Evolutionary conservation across 2,329 filamentous ascomycete genomes (phyloP).

Genomic region (Ceratocystis harringtonii): DNA sequence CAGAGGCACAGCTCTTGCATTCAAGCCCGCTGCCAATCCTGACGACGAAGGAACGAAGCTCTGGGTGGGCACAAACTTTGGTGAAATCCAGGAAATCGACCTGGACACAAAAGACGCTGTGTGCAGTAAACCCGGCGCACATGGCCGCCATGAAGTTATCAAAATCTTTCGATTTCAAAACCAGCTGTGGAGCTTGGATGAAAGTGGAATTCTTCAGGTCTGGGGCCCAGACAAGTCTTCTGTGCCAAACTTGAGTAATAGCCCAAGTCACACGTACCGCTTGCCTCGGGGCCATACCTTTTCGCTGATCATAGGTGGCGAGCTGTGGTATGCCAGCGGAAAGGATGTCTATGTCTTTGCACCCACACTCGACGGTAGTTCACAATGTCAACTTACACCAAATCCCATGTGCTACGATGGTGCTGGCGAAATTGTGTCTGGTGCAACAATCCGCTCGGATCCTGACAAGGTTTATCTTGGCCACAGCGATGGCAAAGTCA

Average conservation of each 20-base stretch:
- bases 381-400: constrained; percentile 60
- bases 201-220: constrained; percentile 69
- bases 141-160: constrained; percentile 63
- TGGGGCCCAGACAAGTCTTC: constrained; percentile 66
- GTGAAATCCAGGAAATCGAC: constrained; percentile 82
- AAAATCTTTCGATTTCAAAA: constrained; percentile 76
- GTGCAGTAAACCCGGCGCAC: constrained; percentile 52
- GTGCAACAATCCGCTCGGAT: constrained; percentile 57
- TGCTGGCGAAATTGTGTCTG: constrained; percentile 76
- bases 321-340: constrained; percentile 76
- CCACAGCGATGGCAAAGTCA: constrained; percentile 85
- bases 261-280: constrained; percentile 58
- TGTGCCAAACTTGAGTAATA: constrained; percentile 57
- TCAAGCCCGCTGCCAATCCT: constrained; percentile 66
- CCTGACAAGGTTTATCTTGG: constrained; percentile 76
- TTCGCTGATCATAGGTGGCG: constrained; percentile 70
- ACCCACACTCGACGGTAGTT: constrained; percentile 51
- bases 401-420: constrained; percentile 55
- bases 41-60: constrained; percentile 66
- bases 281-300: constrained; percentile 71
- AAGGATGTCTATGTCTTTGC: constrained; percentile 78
- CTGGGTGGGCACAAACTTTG: constrained; percentile 81
- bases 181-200: constrained; percentile 89
- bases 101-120: constrained; percentile 57
- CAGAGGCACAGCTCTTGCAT: constrained; percentile 66